Evolutionary conservation across 1,284 basidiomycete species (phyloP).

Genomic region (Sanghuangporus baumii): DNA sequence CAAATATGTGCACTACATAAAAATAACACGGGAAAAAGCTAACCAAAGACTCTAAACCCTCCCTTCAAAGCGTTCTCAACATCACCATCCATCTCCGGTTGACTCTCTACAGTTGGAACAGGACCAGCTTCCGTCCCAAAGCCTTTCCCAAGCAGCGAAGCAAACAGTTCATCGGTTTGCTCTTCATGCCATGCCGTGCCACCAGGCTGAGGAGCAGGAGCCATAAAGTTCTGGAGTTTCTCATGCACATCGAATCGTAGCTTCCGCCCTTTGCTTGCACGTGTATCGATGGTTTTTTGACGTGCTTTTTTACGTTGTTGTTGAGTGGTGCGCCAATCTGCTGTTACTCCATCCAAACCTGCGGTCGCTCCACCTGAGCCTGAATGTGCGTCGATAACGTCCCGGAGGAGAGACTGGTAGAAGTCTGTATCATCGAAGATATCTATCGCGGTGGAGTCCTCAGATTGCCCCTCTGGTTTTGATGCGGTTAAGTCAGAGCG

Average conservation of each 20-base stretch:
- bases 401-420: constrained; percentile 84
- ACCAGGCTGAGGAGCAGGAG: constrained; percentile 61
- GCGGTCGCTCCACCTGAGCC: constrained; percentile 23
- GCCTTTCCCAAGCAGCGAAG: constrained; percentile 73
- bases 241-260: constrained; percentile 88
- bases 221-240: constrained; percentile 92
- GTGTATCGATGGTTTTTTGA: constrained; percentile 80
- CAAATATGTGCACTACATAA: not conserved
- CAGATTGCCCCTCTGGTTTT: constrained; percentile 3
- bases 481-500: constrained; percentile 5
- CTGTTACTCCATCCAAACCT: constrained; percentile 30
- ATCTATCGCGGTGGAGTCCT: constrained; percentile 37
- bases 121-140: constrained; percentile 34
- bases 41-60: constrained; percentile 57
- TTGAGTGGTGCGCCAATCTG: constrained; percentile 63
- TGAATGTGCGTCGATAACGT: constrained; percentile 75
- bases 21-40: constrained; percentile 18
- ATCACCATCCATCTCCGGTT: constrained; percentile 24
- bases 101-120: constrained; percentile 18
- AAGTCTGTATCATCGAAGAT: constrained; percentile 87
- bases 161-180: constrained; percentile 89
- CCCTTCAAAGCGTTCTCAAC: constrained; percentile 29
- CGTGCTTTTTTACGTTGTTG: constrained; percentile 60
- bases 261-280: constrained; percentile 90
- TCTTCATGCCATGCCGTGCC: constrained; percentile 76